Evolutionary conservation across 2,329 filamentous ascomycete species (phyloP).

Genomic region (Colletotrichum incanum): DNA sequence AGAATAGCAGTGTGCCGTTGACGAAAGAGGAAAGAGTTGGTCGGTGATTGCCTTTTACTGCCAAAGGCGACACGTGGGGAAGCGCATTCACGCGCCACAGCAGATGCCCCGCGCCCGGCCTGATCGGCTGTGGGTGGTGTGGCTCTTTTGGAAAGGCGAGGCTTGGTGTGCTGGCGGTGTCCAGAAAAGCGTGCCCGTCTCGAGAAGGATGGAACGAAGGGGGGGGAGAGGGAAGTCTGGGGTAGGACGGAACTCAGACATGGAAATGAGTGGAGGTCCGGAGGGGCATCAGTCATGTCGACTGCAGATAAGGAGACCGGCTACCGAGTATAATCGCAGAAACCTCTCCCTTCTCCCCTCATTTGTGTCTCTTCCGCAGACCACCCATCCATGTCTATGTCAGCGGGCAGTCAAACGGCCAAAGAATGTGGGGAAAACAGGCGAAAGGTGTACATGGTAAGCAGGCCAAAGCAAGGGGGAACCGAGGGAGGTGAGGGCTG

Average conservation of each 20-base stretch:
- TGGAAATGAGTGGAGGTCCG: neutral
- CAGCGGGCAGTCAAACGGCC: neutral
- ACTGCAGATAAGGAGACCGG: neutral
- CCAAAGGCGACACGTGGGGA: neutral
- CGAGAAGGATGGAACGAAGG: neutral
- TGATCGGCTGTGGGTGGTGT: neutral
- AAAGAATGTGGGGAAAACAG: slow-evolving; percentile 19
- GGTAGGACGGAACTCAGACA: neutral
- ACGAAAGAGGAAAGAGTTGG: neutral
- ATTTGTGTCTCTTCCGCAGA: neutral
- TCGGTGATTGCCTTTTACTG: neutral
- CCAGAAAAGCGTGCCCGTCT: neutral
- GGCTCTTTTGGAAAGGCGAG: neutral
- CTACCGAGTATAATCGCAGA: neutral
- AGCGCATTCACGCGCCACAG: neutral
- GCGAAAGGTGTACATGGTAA: neutral
- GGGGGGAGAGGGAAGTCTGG: neutral
- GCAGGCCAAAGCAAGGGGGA: neutral
- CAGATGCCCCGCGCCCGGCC: neutral
- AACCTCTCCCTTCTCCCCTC: neutral
- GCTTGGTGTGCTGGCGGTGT: neutral
- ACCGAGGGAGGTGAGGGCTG: neutral
- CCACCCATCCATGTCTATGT: neutral
- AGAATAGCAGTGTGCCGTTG: neutral
- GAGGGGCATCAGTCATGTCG: neutral